A percentile compares a stretch with the other conserved stretches of the same genome.
These are phyloP conservation scores for Penicillium sp. DNA, from an alignment of 2,329 filamentous ascomycete species.

Conservation along the genomic window DNA sequence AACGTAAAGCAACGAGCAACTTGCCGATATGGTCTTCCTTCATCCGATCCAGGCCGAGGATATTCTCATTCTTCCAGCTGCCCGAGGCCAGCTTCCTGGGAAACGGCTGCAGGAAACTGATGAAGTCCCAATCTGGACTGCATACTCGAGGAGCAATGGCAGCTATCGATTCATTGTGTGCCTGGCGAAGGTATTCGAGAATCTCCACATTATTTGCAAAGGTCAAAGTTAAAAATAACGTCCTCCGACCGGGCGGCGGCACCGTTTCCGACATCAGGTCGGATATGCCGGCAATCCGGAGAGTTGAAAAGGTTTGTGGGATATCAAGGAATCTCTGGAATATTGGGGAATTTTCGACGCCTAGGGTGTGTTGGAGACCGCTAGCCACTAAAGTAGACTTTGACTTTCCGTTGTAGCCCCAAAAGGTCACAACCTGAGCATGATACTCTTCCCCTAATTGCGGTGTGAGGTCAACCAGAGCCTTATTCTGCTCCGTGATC, in stretches of 20 bases:
- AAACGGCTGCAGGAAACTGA: constrained; percentile 48
- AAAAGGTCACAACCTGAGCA: neutral
- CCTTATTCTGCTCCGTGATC: no score
- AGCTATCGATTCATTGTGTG: neutral
- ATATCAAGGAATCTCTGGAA: neutral
- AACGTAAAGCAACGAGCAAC: no score
- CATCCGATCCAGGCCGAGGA: constrained; percentile 39
- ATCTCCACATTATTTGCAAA: neutral
- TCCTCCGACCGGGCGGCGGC: constrained; percentile 2
- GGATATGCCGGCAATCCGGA: neutral
- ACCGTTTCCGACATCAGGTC: constrained; percentile 8
- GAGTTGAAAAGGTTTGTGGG: neutral
- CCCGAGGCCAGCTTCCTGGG: no score
- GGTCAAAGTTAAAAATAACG: constrained; percentile 4
- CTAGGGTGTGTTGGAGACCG: neutral
- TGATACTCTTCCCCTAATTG: no score
- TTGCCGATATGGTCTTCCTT: constrained; percentile 35
- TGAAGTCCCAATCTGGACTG: constrained; percentile 22
- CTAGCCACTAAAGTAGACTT: neutral
- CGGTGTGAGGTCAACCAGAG: no score
- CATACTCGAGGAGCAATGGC: neutral
- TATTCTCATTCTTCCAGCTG: constrained; percentile 43
- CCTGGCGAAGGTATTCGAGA: neutral
- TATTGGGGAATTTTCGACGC: neutral
- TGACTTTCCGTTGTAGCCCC: neutral